Percentiles rank a stretch among this genome's conserved stretches.
Conservation (phyloP, 2,329 filamentous ascomycete genomes). For the Hirsutella thompsonii region DNA sequence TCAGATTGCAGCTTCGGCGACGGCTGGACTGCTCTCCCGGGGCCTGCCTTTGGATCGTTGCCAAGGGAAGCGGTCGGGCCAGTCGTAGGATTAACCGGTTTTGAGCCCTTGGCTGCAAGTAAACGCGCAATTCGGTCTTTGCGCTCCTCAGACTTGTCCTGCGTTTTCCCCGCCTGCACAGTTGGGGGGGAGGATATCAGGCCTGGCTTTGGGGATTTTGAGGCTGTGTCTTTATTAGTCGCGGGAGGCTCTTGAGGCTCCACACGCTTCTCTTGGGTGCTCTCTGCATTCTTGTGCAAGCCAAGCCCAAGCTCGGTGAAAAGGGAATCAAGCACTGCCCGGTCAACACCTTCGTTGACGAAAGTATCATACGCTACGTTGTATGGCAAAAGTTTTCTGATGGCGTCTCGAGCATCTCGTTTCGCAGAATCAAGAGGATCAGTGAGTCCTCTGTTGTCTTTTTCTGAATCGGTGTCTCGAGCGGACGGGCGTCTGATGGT, state of each 20-base stretch:
- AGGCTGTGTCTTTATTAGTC: neutral
- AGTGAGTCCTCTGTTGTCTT: neutral
- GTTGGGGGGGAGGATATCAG: neutral
- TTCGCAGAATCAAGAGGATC: conserved; percentile 25
- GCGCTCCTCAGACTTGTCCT: conserved; percentile 43
- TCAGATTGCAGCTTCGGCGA: conserved; percentile 35
- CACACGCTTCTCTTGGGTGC: neutral
- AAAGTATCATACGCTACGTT: conserved; percentile 65
- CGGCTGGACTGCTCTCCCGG: conserved; percentile 11
- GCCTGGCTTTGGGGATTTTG: neutral
- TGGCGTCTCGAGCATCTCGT: conserved; percentile 52
- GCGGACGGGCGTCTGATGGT: too few species aligned
- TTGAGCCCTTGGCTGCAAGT: conserved; percentile 58
- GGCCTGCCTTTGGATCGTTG: conserved; percentile 2
- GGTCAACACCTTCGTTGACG: conserved; percentile 59
- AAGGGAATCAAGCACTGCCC: conserved; percentile 45
- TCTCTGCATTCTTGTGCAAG: conserved; percentile 9
- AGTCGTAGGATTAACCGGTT: conserved; percentile 17
- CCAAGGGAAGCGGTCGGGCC: conserved; percentile 2
- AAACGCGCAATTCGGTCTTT: conserved; percentile 68
- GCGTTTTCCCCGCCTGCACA: neutral
- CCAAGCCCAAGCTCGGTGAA: conserved; percentile 58
- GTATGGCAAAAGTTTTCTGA: conserved; percentile 49
- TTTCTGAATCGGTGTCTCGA: too few species aligned
- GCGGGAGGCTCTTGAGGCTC: neutral